These are phyloP conservation scores for Otatea glauca DNA, from an alignment of 176 grass and related monocot species.

Conservation along the genomic window DNA sequence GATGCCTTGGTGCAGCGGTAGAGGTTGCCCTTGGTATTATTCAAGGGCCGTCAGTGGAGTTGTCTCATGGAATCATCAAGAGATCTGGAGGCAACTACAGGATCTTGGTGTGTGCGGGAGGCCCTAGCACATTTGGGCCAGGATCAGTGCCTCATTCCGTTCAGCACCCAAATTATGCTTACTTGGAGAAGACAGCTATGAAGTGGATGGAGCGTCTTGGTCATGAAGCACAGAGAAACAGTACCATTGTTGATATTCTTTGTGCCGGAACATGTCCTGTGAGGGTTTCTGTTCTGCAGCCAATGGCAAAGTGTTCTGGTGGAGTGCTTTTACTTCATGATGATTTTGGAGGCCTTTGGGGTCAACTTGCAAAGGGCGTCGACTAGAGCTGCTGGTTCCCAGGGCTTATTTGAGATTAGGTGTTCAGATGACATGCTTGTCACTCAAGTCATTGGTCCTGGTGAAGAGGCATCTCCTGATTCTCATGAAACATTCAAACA, in stretches of 20 bases:
- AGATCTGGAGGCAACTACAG: conserved; percentile 92
- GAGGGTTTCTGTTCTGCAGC: conserved; percentile 78
- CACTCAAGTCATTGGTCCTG: conserved; percentile 94
- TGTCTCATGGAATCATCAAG: conserved; percentile 91
- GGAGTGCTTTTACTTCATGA: conserved; percentile 95
- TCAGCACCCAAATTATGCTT: conserved; percentile 95
- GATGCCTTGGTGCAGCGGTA: conserved; percentile 87
- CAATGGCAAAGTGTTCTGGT: conserved; percentile 87
- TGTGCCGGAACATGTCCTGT: conserved; percentile 94
- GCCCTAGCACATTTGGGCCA: conserved; percentile 86
- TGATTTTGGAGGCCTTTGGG: conserved; percentile 99
- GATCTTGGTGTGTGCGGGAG: conserved; percentile 86
- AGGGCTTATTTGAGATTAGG: conserved; percentile 90
- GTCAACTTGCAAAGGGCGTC: conserved; percentile 96
- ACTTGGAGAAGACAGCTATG: conserved; percentile 84
- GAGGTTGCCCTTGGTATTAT: conserved; percentile 90
- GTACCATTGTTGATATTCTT: conserved; percentile 83
- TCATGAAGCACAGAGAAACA: conserved; percentile 77
- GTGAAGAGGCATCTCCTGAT: conserved; percentile 90
- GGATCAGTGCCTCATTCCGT: conserved; percentile 87
- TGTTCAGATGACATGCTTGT: conserved; percentile 94
- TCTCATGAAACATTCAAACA: conserved; percentile 93
- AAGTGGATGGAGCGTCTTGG: conserved; percentile 93
- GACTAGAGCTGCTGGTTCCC: conserved; percentile 75
- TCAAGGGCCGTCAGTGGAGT: conserved; percentile 79